Evolutionary conservation across 2,329 filamentous ascomycete genomes (phyloP).

Genomic region (Trichoderma harzianum): DNA sequence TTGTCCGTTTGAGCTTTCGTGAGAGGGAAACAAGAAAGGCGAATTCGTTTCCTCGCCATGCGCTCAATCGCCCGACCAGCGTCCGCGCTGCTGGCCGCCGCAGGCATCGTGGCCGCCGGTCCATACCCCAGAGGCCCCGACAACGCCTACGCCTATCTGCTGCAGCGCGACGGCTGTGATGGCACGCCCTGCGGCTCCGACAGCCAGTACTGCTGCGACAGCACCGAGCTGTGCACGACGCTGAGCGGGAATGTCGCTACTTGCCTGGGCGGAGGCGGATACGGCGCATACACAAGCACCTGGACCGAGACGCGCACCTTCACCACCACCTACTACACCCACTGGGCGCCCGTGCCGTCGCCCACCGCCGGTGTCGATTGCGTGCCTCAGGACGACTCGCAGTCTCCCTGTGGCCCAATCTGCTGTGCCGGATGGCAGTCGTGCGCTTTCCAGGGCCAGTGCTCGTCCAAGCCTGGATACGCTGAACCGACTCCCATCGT

Average conservation of each 20-base stretch:
- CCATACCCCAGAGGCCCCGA: slow-evolving; percentile 51
- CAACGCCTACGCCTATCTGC: slow-evolving; percentile 47
- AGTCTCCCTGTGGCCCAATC: slow-evolving; percentile 63
- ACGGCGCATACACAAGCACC: slow-evolving; percentile 50
- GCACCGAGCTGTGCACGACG: slow-evolving; percentile 51
- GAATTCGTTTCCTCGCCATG: slow-evolving; percentile 1
- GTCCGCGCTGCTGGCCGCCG: slow-evolving; percentile 34
- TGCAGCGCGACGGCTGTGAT: slow-evolving; percentile 35
- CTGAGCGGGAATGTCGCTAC: slow-evolving; percentile 45
- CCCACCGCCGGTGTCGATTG: slow-evolving; percentile 47
- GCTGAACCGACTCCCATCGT: slow-evolving; percentile 41
- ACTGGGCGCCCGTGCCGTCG: slow-evolving; percentile 43
- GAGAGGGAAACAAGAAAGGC: background rate
- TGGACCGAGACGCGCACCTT: slow-evolving; percentile 60
- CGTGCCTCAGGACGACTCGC: slow-evolving; percentile 47
- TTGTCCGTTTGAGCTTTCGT: background rate
- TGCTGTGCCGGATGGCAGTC: slow-evolving; percentile 71
- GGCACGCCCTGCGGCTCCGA: slow-evolving; percentile 54
- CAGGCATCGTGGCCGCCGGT: slow-evolving; percentile 36
- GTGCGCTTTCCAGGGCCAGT: slow-evolving; percentile 59
- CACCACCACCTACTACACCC: slow-evolving; percentile 57
- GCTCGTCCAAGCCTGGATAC: slow-evolving; percentile 51
- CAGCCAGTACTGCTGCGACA: slow-evolving; percentile 54
- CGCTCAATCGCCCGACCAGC: slow-evolving; percentile 13
- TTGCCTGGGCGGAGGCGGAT: slow-evolving; percentile 39